Evolutionary conservation across 1,284 basidiomycete genomes (phyloP).

Genomic region (Sphaerobolus stellatus): DNA sequence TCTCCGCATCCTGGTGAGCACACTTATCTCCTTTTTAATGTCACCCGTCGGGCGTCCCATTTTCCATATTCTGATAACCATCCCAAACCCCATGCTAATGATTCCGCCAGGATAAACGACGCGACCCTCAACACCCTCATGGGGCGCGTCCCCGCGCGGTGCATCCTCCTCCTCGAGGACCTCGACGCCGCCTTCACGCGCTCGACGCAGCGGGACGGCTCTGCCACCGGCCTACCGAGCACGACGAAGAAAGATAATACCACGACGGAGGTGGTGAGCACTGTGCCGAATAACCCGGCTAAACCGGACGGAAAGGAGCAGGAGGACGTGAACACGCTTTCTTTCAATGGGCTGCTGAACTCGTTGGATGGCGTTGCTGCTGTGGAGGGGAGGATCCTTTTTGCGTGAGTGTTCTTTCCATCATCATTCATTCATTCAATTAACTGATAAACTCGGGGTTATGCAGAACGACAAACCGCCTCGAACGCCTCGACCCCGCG

Average conservation of each 20-base stretch:
- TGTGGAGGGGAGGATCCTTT: constrained; percentile 77
- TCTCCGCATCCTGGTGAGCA: constrained; percentile 64
- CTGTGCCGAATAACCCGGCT: constrained; percentile 10
- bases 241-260: constrained; percentile 17
- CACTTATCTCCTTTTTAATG: constrained; percentile 7
- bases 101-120: constrained; percentile 69
- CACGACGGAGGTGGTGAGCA: constrained; percentile 15
- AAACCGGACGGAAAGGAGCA: constrained; percentile 32
- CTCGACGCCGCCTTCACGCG: constrained; percentile 80
- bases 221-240: constrained; percentile 50
- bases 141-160: constrained; percentile 78
- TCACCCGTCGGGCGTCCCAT: constrained; percentile 1
- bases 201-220: constrained; percentile 25
- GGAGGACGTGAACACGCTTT: constrained; percentile 65
- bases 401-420: constrained; percentile 57
- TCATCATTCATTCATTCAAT: background rate
- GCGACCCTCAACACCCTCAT: constrained; percentile 74
- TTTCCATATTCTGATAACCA: constrained; percentile 8
- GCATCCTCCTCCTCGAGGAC: constrained; percentile 82
- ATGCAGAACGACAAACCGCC: constrained; percentile 73
- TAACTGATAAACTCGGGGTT: constrained; percentile 10
- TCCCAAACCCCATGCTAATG: constrained; percentile 52
- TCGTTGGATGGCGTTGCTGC: constrained; percentile 86
- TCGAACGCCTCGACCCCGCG: constrained; percentile 79
- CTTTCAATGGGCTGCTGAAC: constrained; percentile 77